Evolutionary conservation across 1,284 basidiomycete species (phyloP), one percentile per base, ranked within the genome.

Genomic region (Microbotryum violaceum): DNA sequence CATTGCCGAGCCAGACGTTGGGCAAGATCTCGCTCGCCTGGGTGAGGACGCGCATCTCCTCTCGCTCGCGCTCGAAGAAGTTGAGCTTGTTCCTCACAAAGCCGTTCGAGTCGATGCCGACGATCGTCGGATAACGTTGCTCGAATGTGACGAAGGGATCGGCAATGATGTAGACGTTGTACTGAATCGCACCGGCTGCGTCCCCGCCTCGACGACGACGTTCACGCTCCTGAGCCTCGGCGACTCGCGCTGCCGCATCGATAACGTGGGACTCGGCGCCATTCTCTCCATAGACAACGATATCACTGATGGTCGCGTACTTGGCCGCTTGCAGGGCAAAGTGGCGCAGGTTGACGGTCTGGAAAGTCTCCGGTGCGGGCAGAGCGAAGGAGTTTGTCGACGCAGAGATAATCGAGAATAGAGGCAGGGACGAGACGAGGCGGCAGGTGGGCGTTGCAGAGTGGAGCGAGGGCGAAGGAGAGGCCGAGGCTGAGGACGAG

Each of bases 31-130:
- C 88, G 33, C 83, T 85, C 3, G 90, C 89, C 55, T 83, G 82
- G 0, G 92, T 96, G 62, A 94, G 79, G 70, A 88, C 85, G 29
- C 86, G 80, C 88, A 93, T 93, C 77, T 94, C 91, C 63, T 90
- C 87, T 74, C 85, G 84, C 77, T 96, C 91, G 44, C 78, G 72
- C 37, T 79, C 78, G 54, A 79, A 77, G 56, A 82, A 77, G 65
- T 80, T 77, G 49, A 80, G 74, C 52, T 76, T 73, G 54, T 75
- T 75, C 62, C 75, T 76, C 2, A 72, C 70, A 37, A 69, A 72
- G 25, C 82, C 82, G 44, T 71, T 65, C 23, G 75, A 74, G 70
- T 81, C 78, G 57, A 82, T 73, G 44, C 79, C 79, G 65, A 84
- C 78, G 51, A 83, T 75, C 33, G 80, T 73, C 1, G 79, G 77